Conservation (phyloP, 805 yeast genomes). For the Sporopachydermia lactativora region DNA sequence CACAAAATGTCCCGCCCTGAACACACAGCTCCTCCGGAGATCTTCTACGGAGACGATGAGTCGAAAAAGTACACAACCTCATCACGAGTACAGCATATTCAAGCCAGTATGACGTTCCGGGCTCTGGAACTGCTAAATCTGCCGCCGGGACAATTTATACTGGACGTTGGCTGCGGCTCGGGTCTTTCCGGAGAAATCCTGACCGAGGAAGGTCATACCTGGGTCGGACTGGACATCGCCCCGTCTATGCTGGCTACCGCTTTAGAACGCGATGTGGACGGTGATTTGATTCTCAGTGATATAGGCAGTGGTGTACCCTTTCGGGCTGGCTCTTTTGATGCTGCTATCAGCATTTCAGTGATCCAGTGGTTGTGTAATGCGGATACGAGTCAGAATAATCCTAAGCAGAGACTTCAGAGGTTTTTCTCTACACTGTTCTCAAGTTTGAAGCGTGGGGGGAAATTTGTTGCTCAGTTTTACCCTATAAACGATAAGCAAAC, state of each 20-base stretch:
- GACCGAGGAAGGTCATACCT: slow-evolving; percentile 83
- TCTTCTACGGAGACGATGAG: slow-evolving; percentile 84
- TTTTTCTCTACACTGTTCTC: slow-evolving; percentile 87
- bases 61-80: slow-evolving; percentile 83
- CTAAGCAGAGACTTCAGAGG: slow-evolving; percentile 61
- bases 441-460: slow-evolving; percentile 82
- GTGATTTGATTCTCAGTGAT: slow-evolving; percentile 83
- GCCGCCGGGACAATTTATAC: slow-evolving; percentile 48
- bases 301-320: slow-evolving; percentile 93
- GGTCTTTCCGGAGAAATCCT: slow-evolving; percentile 91
- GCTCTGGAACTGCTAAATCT: slow-evolving; percentile 80
- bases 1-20: slow-evolving; percentile 83
- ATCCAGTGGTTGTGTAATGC: slow-evolving; percentile 98
- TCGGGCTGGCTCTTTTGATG: slow-evolving; percentile 92
- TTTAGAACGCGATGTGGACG: slow-evolving; percentile 81
- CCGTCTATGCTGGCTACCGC: slow-evolving; percentile 95
- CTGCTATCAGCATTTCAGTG: slow-evolving; percentile 88
- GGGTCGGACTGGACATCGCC: slow-evolving; percentile 96
- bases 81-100: slow-evolving; percentile 96
- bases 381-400: slow-evolving; percentile 69
- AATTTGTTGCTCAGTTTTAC: slow-evolving; percentile 93
- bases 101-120: slow-evolving; percentile 92
- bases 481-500: slow-evolving; percentile 84
- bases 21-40: slow-evolving; percentile 91
- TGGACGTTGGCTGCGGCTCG: slow-evolving; percentile 96